These are phyloP conservation scores for Fraxinus quadrangulata DNA, from an alignment of 257 asterid genomes.

Conservation along the genomic window DNA sequence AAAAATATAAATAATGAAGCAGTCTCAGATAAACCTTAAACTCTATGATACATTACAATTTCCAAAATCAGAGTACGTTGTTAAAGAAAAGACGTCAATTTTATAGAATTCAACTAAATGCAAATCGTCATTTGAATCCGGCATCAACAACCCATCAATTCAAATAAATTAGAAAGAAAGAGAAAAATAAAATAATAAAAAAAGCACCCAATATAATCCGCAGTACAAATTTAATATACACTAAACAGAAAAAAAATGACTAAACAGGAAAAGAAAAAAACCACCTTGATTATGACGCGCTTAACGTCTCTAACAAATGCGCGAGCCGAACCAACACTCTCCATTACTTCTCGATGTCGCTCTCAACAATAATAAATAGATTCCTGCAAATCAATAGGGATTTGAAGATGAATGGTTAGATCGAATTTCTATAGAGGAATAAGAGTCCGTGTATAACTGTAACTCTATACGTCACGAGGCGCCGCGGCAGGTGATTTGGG, in stretches of 20 bases:
- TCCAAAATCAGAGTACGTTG: neutral
- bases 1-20: neutral
- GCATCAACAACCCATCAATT: neutral
- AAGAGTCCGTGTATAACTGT: neutral
- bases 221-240: neutral
- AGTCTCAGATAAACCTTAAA: neutral
- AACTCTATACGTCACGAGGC: neutral
- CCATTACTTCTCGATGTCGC: conserved; percentile 24
- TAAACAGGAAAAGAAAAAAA: neutral
- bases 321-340: conserved; percentile 45
- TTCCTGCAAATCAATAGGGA: neutral
- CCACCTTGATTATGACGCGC: conserved; percentile 53
- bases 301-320: conserved; percentile 51
- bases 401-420: neutral
- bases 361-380: neutral
- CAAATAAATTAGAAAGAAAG: neutral
- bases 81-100: neutral
- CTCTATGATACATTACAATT: neutral
- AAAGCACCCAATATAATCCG: neutral
- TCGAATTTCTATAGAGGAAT: neutral
- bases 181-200: neutral
- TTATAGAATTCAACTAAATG: neutral
- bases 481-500: neutral
- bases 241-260: neutral
- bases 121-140: neutral